A percentile compares a stretch with the other conserved stretches of the same genome.
phyloP scores from a whole-genome alignment of 495 filamentous ascomycete genomes.

The Annulohypoxylon moriforme region DNA sequence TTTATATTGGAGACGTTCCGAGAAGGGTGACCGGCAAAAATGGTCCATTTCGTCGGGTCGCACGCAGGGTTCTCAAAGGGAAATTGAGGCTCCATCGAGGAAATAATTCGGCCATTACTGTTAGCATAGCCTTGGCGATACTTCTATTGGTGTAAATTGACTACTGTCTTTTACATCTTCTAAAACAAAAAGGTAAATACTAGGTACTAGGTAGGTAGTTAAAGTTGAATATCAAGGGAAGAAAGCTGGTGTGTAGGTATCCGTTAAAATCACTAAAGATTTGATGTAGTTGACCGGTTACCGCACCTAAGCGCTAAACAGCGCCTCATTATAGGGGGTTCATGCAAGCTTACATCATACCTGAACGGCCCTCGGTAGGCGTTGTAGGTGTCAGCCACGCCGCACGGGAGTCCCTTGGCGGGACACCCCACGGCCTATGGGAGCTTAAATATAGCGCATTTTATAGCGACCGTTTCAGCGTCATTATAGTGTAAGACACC shows the following conservation, averaged over 20 bases:
- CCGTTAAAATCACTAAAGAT: no score
- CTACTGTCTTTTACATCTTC: background rate
- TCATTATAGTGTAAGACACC: background rate
- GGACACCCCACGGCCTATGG: background rate
- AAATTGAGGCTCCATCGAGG: background rate
- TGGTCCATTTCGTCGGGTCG: background rate
- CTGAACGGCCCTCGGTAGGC: background rate
- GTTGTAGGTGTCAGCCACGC: background rate
- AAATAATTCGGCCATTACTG: background rate
- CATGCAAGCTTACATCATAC: no score
- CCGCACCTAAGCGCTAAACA: background rate
- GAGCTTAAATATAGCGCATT: constrained; percentile 4
- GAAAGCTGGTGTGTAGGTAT: no score
- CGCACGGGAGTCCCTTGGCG: constrained; percentile 5
- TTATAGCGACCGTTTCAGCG: constrained; percentile 9
- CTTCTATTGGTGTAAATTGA: background rate
- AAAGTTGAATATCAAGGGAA: no score
- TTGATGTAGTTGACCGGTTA: no score
- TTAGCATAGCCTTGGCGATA: background rate
- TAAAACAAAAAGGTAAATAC: no score
- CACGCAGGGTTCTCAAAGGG: background rate
- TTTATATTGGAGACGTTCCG: background rate
- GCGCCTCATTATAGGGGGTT: background rate
- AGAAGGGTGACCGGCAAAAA: background rate
- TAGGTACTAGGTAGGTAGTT: no score